Percentiles rank a stretch among this genome's conserved stretches.
Evolutionary conservation across 805 yeast genomes (phyloP).

Genomic region (Zygosaccharomyces gambellarensis): DNA sequence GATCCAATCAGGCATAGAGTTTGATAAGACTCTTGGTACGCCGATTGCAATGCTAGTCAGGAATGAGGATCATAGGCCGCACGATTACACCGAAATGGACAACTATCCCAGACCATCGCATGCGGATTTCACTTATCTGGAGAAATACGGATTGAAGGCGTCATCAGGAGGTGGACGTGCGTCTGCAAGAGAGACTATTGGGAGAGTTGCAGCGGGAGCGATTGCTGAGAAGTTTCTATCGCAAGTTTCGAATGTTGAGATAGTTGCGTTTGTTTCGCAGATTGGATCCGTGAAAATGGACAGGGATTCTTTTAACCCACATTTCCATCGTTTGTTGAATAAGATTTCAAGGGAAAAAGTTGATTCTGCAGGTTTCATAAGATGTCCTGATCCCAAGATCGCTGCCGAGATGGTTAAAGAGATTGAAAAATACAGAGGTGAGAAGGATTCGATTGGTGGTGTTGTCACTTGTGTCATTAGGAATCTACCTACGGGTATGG

Average conservation of each 20-base stretch:
- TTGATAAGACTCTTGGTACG: constrained; percentile 86
- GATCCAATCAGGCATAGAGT: constrained; percentile 92
- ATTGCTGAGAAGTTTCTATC: constrained; percentile 87
- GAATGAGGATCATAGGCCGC: constrained; percentile 95
- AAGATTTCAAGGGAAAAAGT: constrained; percentile 84
- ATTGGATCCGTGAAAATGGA: constrained; percentile 79
- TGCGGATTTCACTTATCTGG: constrained; percentile 90
- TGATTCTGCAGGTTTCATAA: constrained; percentile 81
- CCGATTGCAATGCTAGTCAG: constrained; percentile 91
- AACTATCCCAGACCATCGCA: constrained; percentile 96
- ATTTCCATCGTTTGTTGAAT: constrained; percentile 61
- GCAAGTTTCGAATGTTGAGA: constrained; percentile 77
- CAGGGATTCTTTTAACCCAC: constrained; percentile 60
- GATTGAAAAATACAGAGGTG: constrained; percentile 80
- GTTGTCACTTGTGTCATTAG: constrained; percentile 95
- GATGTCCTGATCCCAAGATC: constrained; percentile 79
- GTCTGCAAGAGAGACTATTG: constrained; percentile 95
- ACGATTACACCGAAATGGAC: constrained; percentile 93
- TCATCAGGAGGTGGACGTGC: constrained; percentile 97
- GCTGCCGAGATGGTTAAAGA: constrained; percentile 78
- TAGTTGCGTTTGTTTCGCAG: constrained; percentile 93
- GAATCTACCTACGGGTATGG: constrained; percentile 91
- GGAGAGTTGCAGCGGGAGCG: constrained; percentile 98
- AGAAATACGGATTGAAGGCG: constrained; percentile 89
- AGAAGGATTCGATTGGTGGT: constrained; percentile 93